These are phyloP conservation scores for Kodamaea nitidulidarum DNA, from an alignment of 805 yeast species.

Conservation along the genomic window DNA sequence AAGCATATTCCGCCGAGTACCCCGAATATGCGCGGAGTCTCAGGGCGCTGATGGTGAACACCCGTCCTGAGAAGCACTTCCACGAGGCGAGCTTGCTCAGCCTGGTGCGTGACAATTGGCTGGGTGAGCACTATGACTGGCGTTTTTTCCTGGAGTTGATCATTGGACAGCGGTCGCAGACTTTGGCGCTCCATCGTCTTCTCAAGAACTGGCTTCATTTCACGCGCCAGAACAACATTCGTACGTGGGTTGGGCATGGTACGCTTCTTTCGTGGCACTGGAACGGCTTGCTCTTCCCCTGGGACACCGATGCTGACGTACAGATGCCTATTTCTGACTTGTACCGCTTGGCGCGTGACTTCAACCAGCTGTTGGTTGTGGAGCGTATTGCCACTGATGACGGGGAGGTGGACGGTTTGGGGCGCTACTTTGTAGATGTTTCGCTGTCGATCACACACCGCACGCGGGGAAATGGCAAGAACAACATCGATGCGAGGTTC, in stretches of 20 bases:
- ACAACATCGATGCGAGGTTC: slow-evolving; percentile 21
- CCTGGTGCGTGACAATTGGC: slow-evolving; percentile 10
- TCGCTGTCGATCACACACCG: slow-evolving; percentile 21
- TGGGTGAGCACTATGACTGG: slow-evolving; percentile 27
- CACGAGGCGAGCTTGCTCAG: slow-evolving; percentile 17
- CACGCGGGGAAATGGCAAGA: slow-evolving; percentile 48
- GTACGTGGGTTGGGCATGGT: slow-evolving; percentile 25
- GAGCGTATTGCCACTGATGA: slow-evolving; percentile 14
- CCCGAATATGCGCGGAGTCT: slow-evolving; percentile 17
- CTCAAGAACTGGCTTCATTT: slow-evolving; percentile 18
- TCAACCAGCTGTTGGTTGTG: slow-evolving; percentile 20
- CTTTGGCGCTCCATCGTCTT: slow-evolving; percentile 15
- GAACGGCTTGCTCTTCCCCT: slow-evolving; percentile 23
- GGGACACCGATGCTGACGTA: slow-evolving; percentile 24
- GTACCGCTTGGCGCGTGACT: slow-evolving; percentile 16
- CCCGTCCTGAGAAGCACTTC: slow-evolving; percentile 22
- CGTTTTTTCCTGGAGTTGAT: slow-evolving; percentile 21
- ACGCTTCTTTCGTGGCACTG: slow-evolving; percentile 20
- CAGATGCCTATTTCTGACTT: slow-evolving; percentile 23
- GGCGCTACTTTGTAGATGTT: slow-evolving; percentile 23
- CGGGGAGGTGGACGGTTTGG: slow-evolving; percentile 18
- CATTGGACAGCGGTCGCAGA: slow-evolving; percentile 15
- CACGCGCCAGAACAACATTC: slow-evolving; percentile 16
- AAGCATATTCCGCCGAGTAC: slow-evolving; percentile 10
- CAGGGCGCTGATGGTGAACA: slow-evolving; percentile 14